Conservation (phyloP, 257 asterid species). For the Rehmannia glutinosa region DNA sequence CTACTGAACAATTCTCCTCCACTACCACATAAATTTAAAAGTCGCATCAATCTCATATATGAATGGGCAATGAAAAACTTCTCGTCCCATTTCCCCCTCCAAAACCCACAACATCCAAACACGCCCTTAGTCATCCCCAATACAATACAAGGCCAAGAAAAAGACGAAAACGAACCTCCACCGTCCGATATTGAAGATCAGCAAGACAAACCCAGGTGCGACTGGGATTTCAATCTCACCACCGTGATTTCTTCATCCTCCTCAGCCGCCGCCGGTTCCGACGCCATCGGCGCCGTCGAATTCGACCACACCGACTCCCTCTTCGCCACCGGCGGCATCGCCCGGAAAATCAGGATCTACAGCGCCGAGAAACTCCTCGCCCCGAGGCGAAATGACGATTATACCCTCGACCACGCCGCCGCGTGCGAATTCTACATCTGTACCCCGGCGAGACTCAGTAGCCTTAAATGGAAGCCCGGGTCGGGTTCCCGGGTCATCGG, state of each 20-base stretch:
- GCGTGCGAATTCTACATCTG: slow-evolving; percentile 62
- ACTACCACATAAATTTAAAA: slow-evolving; percentile 24
- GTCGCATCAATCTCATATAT: slow-evolving; percentile 26
- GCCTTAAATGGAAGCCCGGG: slow-evolving; percentile 67
- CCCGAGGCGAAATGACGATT: too few relatives aligned
- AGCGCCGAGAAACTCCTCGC: slow-evolving; percentile 3
- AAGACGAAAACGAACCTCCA: not conserved
- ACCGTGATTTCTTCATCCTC: slow-evolving; percentile 42
- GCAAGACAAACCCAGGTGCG: slow-evolving; percentile 39
- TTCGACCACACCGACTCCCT: slow-evolving; percentile 42
- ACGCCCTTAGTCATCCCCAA: too few relatives aligned
- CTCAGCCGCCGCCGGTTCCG: slow-evolving; percentile 28
- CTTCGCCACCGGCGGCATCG: slow-evolving; percentile 74
- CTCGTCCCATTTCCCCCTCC: slow-evolving; percentile 21
- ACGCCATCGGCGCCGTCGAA: slow-evolving; percentile 62
- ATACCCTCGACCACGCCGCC: slow-evolving; percentile 36
- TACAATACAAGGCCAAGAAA: too few relatives aligned
- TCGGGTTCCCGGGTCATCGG: slow-evolving; percentile 49
- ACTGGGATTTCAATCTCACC: slow-evolving; percentile 66
- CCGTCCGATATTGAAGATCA: too few relatives aligned
- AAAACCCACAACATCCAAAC: slow-evolving; percentile 6
- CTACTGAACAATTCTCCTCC: not conserved
- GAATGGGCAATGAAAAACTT: slow-evolving; percentile 74
- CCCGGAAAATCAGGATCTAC: slow-evolving; percentile 63
- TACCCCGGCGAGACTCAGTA: slow-evolving; percentile 71